Conservation (phyloP, 352 stramenopile genomes). For the Stramenopiles sp. region DNA sequence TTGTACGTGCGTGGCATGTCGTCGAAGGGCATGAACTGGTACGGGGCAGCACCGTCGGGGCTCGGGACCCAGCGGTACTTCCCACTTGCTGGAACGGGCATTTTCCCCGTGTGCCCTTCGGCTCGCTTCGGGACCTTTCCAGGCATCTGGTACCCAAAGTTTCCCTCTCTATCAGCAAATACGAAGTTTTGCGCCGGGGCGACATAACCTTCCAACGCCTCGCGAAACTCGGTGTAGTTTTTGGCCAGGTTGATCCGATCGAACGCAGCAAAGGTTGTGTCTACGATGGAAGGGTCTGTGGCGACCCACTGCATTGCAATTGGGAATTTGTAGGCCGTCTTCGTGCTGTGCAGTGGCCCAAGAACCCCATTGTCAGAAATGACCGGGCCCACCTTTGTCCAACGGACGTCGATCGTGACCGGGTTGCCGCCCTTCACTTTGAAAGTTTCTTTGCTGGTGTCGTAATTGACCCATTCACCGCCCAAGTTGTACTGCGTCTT, state of each 20-base stretch:
- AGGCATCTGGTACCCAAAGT: constrained; percentile 22
- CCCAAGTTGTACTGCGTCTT: background rate
- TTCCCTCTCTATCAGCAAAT: constrained; percentile 13
- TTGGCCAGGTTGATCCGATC: background rate
- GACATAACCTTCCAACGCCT: constrained; percentile 12
- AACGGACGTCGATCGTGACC: constrained; percentile 8
- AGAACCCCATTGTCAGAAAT: constrained; percentile 18
- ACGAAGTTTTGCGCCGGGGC: constrained; percentile 22
- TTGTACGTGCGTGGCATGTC: constrained; percentile 16
- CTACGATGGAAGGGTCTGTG: constrained; percentile 17
- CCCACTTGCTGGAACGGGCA: constrained; percentile 17
- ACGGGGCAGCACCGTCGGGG: no score
- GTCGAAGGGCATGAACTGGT: constrained; percentile 18
- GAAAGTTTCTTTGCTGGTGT: background rate
- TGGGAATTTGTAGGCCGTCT: background rate
- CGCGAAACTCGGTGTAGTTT: constrained; percentile 6
- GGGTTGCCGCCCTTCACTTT: background rate
- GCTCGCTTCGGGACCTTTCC: constrained; percentile 16
- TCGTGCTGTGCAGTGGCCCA: background rate
- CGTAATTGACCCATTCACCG: background rate
- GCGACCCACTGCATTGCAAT: constrained; percentile 18
- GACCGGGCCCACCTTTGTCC: constrained; percentile 16
- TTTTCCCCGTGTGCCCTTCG: constrained; percentile 14
- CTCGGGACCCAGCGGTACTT: constrained; percentile 13
- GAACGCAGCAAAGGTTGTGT: constrained; percentile 19